Conservation (phyloP, 805 yeast species). For the Saccharomycopsis sp. region DNA sequence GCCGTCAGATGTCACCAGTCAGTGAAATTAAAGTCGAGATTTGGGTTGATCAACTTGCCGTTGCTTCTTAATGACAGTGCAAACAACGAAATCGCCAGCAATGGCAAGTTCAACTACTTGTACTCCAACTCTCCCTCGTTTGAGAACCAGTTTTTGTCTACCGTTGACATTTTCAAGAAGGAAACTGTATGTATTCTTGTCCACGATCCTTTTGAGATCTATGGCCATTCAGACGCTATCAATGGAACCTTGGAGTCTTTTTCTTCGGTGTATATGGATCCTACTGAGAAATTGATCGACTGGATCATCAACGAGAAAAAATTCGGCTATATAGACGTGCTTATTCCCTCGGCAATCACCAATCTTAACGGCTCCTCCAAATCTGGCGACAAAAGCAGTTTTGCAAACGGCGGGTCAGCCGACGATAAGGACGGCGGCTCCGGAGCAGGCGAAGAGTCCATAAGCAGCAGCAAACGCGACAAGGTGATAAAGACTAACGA, state of each 20-base stretch:
- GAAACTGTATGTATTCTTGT: slow-evolving; percentile 63
- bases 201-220: slow-evolving; percentile 88
- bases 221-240: slow-evolving; percentile 79
- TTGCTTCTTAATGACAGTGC: slow-evolving; percentile 37
- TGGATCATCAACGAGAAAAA: slow-evolving; percentile 51
- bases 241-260: slow-evolving; percentile 72
- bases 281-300: slow-evolving; percentile 60
- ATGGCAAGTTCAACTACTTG: slow-evolving; percentile 11
- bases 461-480: not conserved
- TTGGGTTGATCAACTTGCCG: slow-evolving; percentile 64
- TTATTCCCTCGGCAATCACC: slow-evolving; percentile 56
- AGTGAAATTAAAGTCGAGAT: slow-evolving; percentile 43
- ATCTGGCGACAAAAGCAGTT: not conserved
- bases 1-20: slow-evolving; percentile 72
- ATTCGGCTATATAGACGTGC: slow-evolving; percentile 79
- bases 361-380: slow-evolving; percentile 25
- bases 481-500: slow-evolving; percentile 3
- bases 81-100: slow-evolving; percentile 21
- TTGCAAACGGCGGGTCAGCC: not conserved
- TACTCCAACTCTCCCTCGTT: slow-evolving; percentile 37
- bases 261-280: slow-evolving; percentile 69
- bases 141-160: slow-evolving; percentile 63
- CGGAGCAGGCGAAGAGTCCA: slow-evolving; percentile 2
- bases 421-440: not conserved
- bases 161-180: slow-evolving; percentile 58